Conservation (phyloP, 176 grass and related monocot genomes). For the Saccharum officinarum region DNA sequence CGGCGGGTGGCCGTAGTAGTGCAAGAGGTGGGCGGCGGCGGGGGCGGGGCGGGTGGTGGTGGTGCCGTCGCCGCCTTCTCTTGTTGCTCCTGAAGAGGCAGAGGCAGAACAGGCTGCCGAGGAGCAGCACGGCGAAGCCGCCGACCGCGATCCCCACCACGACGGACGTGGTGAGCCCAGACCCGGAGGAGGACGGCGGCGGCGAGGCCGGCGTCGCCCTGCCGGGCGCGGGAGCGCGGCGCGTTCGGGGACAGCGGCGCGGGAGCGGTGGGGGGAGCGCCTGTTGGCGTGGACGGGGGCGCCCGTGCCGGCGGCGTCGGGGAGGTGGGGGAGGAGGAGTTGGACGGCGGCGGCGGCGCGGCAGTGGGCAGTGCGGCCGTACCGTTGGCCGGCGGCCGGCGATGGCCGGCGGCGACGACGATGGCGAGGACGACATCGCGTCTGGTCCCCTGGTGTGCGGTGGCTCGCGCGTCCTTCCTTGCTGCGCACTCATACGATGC, state of each 20-base stretch:
- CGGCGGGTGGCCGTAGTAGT: slow-evolving; percentile 53
- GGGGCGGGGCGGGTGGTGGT: slow-evolving; percentile 40
- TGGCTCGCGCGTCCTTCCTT: neutral
- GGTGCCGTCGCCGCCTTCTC: neutral
- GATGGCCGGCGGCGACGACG: slow-evolving; percentile 30
- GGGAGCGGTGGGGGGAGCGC: neutral
- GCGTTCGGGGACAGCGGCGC: neutral
- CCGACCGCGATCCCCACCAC: slow-evolving; percentile 64
- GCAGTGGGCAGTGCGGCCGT: slow-evolving; percentile 31
- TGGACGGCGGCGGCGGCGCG: neutral
- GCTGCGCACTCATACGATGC: neutral
- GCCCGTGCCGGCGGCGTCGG: neutral
- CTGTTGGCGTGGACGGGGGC: neutral
- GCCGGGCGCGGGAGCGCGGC: neutral
- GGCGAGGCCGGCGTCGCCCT: neutral
- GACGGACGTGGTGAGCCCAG: slow-evolving; percentile 31
- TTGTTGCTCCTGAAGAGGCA: slow-evolving; percentile 65
- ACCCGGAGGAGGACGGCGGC: neutral
- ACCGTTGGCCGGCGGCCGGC: slow-evolving; percentile 18
- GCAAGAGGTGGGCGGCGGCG: slow-evolving; percentile 46
- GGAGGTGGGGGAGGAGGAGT: slow-evolving; percentile 2
- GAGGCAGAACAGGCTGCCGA: slow-evolving; percentile 60
- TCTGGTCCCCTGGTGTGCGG: neutral
- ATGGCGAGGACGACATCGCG: slow-evolving; percentile 38
- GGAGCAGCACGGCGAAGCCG: slow-evolving; percentile 51